These are phyloP conservation scores for Cardamine occulta DNA, from an alignment of 345 rosid genomes.

Conservation along the genomic window DNA sequence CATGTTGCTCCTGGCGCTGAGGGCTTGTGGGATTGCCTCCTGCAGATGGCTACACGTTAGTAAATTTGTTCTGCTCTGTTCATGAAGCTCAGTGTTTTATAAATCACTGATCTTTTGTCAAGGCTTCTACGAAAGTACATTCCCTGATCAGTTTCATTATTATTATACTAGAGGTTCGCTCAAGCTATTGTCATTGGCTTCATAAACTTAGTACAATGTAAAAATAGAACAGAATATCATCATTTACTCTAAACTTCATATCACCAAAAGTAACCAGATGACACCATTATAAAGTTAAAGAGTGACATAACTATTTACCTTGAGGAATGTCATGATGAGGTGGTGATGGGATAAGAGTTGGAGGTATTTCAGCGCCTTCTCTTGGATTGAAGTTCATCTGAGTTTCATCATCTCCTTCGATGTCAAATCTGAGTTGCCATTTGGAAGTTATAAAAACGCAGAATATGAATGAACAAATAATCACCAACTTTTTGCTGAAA, in stretches of 20 bases:
- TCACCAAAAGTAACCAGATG: slow-evolving; percentile 25
- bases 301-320: slow-evolving; percentile 53
- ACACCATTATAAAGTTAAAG: not conserved
- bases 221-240: not conserved
- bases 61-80: slow-evolving; percentile 19
- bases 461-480: slow-evolving; percentile 15
- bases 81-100: slow-evolving; percentile 14
- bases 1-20: slow-evolving; percentile 34
- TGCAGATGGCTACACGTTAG: slow-evolving; percentile 42
- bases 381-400: slow-evolving; percentile 55
- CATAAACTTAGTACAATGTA: not conserved
- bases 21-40: slow-evolving; percentile 55
- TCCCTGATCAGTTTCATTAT: slow-evolving; percentile 19
- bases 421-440: slow-evolving; percentile 68
- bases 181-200: slow-evolving; percentile 29
- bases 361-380: slow-evolving; percentile 56
- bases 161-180: slow-evolving; percentile 17
- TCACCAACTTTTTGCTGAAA: slow-evolving; percentile 26
- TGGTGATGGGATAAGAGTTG: slow-evolving; percentile 57
- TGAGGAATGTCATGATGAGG: slow-evolving; percentile 51
- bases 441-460: not conserved
- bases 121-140: slow-evolving; percentile 19
- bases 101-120: slow-evolving; percentile 10
- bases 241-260: slow-evolving; percentile 11
- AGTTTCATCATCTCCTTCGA: slow-evolving; percentile 68